A percentile compares a stretch with the other conserved stretches of the same genome.
Conservation (phyloP, 257 asterid species). For the Nyctanthes arbortristis region DNA sequence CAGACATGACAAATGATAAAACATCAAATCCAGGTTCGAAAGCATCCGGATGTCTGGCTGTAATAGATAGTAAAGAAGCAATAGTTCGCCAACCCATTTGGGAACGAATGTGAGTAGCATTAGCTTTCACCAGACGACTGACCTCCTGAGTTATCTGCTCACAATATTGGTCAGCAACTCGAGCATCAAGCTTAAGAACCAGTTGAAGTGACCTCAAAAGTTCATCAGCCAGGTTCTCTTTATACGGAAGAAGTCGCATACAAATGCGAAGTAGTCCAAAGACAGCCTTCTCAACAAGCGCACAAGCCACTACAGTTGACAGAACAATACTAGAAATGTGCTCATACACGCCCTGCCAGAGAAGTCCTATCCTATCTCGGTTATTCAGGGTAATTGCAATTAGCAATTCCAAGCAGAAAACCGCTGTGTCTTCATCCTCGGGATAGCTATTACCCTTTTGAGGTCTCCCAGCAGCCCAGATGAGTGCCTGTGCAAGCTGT, state of each 20-base stretch:
- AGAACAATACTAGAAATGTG: slow-evolving; percentile 79
- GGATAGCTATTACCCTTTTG: slow-evolving; percentile 47
- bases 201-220: slow-evolving; percentile 88
- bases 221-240: slow-evolving; percentile 85
- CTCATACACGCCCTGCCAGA: slow-evolving; percentile 86
- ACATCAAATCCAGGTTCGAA: slow-evolving; percentile 90
- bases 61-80: slow-evolving; percentile 76
- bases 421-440: slow-evolving; percentile 73
- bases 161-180: slow-evolving; percentile 94
- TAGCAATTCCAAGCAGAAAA: slow-evolving; percentile 82
- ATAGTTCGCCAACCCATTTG: slow-evolving; percentile 90
- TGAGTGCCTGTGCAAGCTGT: slow-evolving; percentile 83
- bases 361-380: slow-evolving; percentile 85
- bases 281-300: slow-evolving; percentile 91
- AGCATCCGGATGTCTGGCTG: slow-evolving; percentile 97
- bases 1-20: slow-evolving; percentile 76
- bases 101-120: slow-evolving; percentile 87
- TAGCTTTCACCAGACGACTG: slow-evolving; percentile 84
- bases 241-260: slow-evolving; percentile 90
- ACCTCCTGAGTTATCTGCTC: slow-evolving; percentile 93
- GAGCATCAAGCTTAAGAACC: slow-evolving; percentile 84
- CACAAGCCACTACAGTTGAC: slow-evolving; percentile 78
- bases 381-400: slow-evolving; percentile 77
- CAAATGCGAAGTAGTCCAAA: slow-evolving; percentile 92
- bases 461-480: slow-evolving; percentile 62